A percentile compares a stretch with the other conserved stretches of the same genome.
Evolutionary conservation across 1,139 yeast species (phyloP).

Genomic region (Candida glucosophila): DNA sequence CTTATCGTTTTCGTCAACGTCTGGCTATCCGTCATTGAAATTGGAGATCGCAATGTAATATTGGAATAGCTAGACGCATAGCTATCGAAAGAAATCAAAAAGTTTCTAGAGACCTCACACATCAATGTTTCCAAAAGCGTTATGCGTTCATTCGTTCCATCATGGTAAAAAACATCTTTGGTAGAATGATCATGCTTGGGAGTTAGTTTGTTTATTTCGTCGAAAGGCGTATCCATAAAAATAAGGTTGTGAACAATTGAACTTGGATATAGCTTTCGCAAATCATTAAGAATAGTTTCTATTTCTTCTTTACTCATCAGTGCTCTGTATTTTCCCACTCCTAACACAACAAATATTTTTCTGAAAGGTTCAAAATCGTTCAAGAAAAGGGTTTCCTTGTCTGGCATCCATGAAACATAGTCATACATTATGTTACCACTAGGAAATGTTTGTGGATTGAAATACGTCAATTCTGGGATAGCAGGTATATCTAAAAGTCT

Average conservation of each 20-base stretch:
- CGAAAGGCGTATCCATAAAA: conserved; percentile 45
- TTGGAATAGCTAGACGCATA: conserved; percentile 65
- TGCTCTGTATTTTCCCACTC: conserved; percentile 41
- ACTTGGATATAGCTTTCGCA: conserved; percentile 36
- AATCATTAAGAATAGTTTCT: conserved; percentile 4
- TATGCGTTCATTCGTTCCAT: conserved; percentile 11
- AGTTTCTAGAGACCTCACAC: conserved; percentile 62
- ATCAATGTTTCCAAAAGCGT: conserved; percentile 58
- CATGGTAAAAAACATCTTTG: conserved; percentile 18
- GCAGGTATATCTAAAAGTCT: conserved; percentile 71
- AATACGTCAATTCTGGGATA: conserved; percentile 43
- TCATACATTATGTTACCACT: conserved; percentile 62
- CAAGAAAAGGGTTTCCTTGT: conserved; percentile 52
- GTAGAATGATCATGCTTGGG: conserved; percentile 14
- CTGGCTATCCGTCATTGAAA: conserved; percentile 47
- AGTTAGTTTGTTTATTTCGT: conserved; percentile 7
- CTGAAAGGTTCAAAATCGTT: conserved; percentile 88
- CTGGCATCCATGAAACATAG: conserved; percentile 40
- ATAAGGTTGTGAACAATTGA: conserved; percentile 59
- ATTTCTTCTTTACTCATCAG: conserved; percentile 1
- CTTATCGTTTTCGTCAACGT: conserved; percentile 43
- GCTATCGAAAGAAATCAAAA: conserved; percentile 54
- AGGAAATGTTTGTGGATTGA: conserved; percentile 83
- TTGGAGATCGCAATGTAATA: conserved; percentile 69
- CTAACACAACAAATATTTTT: conserved; percentile 63